A percentile compares a stretch with the other conserved stretches of the same genome.
Conservation (phyloP, 108 stramenopile genomes). For the Pinguiococcus pyrenoidosus region DNA sequence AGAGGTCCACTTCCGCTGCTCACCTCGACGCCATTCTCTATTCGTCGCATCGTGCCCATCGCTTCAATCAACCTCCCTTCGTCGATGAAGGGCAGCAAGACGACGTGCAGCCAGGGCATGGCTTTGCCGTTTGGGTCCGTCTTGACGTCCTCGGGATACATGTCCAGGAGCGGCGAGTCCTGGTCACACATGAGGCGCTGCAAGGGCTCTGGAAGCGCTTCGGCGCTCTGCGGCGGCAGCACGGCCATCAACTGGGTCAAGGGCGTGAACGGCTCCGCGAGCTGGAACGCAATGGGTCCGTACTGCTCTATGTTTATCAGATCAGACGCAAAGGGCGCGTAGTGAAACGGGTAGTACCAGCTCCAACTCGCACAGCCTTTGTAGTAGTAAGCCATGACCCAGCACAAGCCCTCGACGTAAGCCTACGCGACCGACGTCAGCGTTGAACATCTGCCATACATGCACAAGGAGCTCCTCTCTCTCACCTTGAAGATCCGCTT, state of each 20-base stretch:
- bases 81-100: slow-evolving; percentile 93
- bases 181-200: slow-evolving; percentile 73
- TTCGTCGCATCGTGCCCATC: slow-evolving; percentile 20
- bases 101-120: slow-evolving; percentile 98
- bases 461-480: background rate
- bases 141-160: slow-evolving; percentile 73
- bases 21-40: no score
- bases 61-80: slow-evolving; percentile 71
- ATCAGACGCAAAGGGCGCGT: slow-evolving; percentile 96
- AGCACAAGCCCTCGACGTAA: slow-evolving; percentile 91
- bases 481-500: background rate
- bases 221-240: slow-evolving; percentile 75
- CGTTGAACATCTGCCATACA: slow-evolving; percentile 42
- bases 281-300: slow-evolving; percentile 52
- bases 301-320: slow-evolving; percentile 79
- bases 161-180: slow-evolving; percentile 87
- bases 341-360: slow-evolving; percentile 97
- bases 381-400: slow-evolving; percentile 98
- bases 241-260: slow-evolving; percentile 95
- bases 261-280: slow-evolving; percentile 78
- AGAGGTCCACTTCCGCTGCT: no score
- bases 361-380: slow-evolving; percentile 84
- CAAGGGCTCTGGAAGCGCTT: slow-evolving; percentile 79
- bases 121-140: slow-evolving; percentile 92
- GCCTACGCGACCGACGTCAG: no score